Evolutionary conservation across 345 rosid species (phyloP).

Genomic region (Erysimum cheiranthoides): DNA sequence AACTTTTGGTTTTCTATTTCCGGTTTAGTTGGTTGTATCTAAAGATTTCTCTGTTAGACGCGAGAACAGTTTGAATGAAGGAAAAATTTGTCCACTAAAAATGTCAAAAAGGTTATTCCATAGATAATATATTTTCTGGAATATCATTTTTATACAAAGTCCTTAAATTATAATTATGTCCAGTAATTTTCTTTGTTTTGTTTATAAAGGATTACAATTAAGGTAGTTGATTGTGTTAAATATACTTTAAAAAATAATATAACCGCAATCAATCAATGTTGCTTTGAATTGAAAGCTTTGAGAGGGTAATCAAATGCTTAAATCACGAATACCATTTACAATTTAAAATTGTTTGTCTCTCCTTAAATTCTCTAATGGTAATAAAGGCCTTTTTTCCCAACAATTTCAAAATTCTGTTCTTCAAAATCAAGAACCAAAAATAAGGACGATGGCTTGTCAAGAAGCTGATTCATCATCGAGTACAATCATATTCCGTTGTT

Average conservation of each 20-base stretch:
- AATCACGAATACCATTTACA: constrained; percentile 14
- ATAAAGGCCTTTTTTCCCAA: background rate
- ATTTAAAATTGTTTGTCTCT: background rate
- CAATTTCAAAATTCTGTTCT: background rate
- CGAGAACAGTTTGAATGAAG: constrained; percentile 14
- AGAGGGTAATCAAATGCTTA: constrained; percentile 28
- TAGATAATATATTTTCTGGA: background rate
- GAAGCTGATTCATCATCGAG: constrained; percentile 30
- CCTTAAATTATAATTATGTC: background rate
- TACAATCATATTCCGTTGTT: constrained; percentile 18
- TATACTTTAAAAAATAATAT: background rate
- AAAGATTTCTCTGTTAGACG: constrained; percentile 24
- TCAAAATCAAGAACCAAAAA: constrained; percentile 20
- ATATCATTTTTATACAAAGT: background rate
- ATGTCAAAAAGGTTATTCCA: background rate
- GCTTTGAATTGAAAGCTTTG: background rate
- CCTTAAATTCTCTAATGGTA: constrained; percentile 3
- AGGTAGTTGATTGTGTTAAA: background rate
- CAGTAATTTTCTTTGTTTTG: background rate
- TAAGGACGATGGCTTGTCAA: constrained; percentile 20
- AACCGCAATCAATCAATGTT: background rate
- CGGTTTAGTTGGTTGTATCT: constrained; percentile 34
- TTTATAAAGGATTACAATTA: background rate
- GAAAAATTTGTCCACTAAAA: background rate
- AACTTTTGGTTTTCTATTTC: constrained; percentile 19